Percentiles rank a stretch among this genome's conserved stretches.
These are phyloP conservation scores for Camellia granthamiana DNA, from an alignment of 148 eudicot genomes.

Conservation along the genomic window DNA sequence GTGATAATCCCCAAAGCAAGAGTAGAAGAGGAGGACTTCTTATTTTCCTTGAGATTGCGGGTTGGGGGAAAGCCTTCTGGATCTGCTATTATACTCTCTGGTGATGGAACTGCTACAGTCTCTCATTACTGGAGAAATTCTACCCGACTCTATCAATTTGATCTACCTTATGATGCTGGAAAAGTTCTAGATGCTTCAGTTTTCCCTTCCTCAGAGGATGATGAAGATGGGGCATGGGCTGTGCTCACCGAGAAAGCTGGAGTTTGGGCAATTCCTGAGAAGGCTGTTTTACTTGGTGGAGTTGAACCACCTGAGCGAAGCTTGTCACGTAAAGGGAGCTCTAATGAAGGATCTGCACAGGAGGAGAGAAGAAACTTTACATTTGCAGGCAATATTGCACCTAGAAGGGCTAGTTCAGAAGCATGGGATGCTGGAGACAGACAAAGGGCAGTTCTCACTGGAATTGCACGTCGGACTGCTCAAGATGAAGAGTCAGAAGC, in stretches of 20 bases:
- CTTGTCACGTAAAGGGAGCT: conserved; percentile 94
- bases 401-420: conserved; percentile 58
- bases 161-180: conserved; percentile 96
- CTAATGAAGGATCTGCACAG: conserved; percentile 68
- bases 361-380: conserved; percentile 56
- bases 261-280: conserved; percentile 97
- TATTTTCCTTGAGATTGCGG: conserved; percentile 85
- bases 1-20: conserved; percentile 90
- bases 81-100: conserved; percentile 84
- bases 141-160: conserved; percentile 81
- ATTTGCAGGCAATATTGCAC: conserved; percentile 44
- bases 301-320: conserved; percentile 97
- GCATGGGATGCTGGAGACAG: conserved; percentile 51
- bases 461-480: conserved; percentile 55
- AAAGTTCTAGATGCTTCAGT: conserved; percentile 94
- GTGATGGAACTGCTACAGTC: conserved; percentile 95
- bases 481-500: conserved; percentile 94
- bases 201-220: conserved; percentile 69
- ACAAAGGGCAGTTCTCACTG: conserved; percentile 46
- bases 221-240: conserved; percentile 86
- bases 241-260: conserved; percentile 97
- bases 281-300: conserved; percentile 88
- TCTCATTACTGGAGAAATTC: conserved; percentile 66
- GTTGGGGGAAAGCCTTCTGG: conserved; percentile 95
- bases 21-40: conserved; percentile 81